A percentile compares a stretch with the other conserved stretches of the same genome.
phyloP scores from a whole-genome alignment of 2,329 filamentous ascomycete species.

The Ceratocystis huliohia region DNA sequence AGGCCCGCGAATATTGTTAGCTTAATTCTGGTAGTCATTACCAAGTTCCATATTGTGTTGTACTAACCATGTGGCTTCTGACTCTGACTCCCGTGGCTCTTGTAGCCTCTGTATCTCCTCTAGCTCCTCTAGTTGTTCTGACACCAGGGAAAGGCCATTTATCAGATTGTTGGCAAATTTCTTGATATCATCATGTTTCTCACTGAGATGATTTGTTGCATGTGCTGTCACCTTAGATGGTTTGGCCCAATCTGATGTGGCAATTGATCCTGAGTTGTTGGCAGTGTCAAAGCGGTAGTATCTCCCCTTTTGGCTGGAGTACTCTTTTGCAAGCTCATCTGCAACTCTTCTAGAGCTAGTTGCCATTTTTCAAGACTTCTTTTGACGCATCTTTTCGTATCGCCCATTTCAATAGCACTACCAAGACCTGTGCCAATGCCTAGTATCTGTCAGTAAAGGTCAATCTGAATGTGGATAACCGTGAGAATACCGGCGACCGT shows the following conservation, averaged over 20 bases:
- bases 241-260: slow-evolving; percentile 25
- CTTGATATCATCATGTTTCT: background rate
- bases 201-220: slow-evolving; percentile 22
- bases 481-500: too few relatives aligned
- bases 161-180: background rate
- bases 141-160: background rate
- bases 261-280: slow-evolving; percentile 24
- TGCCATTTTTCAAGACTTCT: background rate
- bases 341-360: background rate
- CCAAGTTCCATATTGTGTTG: too few relatives aligned
- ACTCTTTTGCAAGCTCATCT: slow-evolving; percentile 19
- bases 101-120: background rate
- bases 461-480: too few relatives aligned
- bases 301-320: slow-evolving; percentile 19
- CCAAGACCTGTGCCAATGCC: slow-evolving; percentile 26
- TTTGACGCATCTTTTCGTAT: background rate
- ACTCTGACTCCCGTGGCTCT: too few relatives aligned
- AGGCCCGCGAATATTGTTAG: background rate
- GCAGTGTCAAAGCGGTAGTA: slow-evolving; percentile 26
- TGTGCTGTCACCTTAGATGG: slow-evolving; percentile 23
- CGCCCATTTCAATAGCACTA: slow-evolving; percentile 21
- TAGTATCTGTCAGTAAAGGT: too few relatives aligned
- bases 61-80: too few relatives aligned
- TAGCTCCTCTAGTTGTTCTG: background rate
- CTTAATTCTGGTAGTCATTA: background rate